phyloP scores from a whole-genome alignment of 176 grass and related monocot genomes.

The Paspalum notatum region DNA sequence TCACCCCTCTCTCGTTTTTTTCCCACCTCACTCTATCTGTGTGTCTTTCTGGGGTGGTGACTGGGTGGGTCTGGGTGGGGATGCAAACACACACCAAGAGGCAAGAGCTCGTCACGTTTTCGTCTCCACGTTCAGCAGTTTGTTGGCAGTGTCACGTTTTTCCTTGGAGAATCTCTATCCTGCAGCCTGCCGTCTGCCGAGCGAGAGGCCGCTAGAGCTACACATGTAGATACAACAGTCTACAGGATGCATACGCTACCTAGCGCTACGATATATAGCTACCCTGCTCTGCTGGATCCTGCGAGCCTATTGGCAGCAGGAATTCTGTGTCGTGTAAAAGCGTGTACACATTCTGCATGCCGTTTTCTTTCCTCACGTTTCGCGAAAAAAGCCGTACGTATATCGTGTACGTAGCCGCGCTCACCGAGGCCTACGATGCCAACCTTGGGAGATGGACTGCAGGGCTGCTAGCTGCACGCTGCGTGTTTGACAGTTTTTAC shows the following conservation, averaged over 20 bases:
- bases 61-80: no score
- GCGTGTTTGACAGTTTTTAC: slow-evolving; percentile 17
- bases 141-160: no score
- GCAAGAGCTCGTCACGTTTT: no score
- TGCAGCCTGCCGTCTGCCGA: no score
- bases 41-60: no score
- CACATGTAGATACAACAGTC: no score
- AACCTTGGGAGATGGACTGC: neutral
- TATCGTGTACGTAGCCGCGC: neutral
- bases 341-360: slow-evolving; percentile 25
- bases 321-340: slow-evolving; percentile 31
- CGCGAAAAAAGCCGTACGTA: slow-evolving; percentile 3
- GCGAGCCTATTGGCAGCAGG: neutral
- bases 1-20: no score
- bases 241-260: neutral
- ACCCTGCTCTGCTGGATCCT: neutral
- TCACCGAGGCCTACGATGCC: slow-evolving; percentile 24
- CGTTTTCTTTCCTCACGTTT: slow-evolving; percentile 11
- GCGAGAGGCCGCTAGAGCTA: neutral
- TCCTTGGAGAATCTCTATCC: no score
- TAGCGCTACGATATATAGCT: neutral
- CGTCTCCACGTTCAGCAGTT: neutral
- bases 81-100: no score
- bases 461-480: slow-evolving; percentile 12
- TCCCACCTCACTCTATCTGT: no score